phyloP scores from a whole-genome alignment of 345 rosid species.

The Leavenworthia alabamica region DNA sequence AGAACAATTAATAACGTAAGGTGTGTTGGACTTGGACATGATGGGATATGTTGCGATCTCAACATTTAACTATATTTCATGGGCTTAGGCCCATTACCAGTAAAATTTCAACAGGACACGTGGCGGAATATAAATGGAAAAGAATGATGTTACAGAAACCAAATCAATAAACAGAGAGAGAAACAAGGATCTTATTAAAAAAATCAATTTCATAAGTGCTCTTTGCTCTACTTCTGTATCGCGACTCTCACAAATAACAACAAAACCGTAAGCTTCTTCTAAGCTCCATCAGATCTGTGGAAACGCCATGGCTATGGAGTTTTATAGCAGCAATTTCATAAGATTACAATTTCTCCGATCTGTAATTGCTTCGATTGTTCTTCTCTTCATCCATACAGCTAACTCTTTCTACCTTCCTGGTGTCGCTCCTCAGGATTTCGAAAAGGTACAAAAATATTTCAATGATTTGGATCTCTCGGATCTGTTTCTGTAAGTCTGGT shows the following conservation, averaged over 20 bases:
- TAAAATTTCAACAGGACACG: background rate
- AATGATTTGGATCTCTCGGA: constrained; percentile 13
- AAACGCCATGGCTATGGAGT: constrained; percentile 17
- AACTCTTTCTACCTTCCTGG: constrained; percentile 92
- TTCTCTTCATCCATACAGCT: constrained; percentile 44
- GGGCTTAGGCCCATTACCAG: constrained; percentile 8
- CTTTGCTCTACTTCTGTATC: background rate
- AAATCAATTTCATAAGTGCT: background rate
- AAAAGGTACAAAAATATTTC: constrained; percentile 39
- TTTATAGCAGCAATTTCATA: background rate
- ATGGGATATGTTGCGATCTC: too few species aligned
- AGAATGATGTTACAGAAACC: constrained; percentile 3
- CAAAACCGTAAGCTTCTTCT: background rate
- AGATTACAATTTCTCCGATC: constrained; percentile 6
- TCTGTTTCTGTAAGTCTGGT: background rate
- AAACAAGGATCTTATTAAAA: constrained; percentile 10
- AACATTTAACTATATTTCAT: too few species aligned
- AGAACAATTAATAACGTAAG: too few species aligned
- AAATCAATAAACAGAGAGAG: background rate
- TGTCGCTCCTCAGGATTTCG: constrained; percentile 88
- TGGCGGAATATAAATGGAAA: constrained; percentile 14
- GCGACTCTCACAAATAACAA: background rate
- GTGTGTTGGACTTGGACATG: too few species aligned
- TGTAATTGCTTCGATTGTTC: constrained; percentile 27
- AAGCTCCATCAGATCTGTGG: constrained; percentile 26